Percentiles rank a stretch among this genome's conserved stretches.
phyloP scores from a whole-genome alignment of 2,329 filamentous ascomycete genomes.

The Ustilaginoidea virens region DNA sequence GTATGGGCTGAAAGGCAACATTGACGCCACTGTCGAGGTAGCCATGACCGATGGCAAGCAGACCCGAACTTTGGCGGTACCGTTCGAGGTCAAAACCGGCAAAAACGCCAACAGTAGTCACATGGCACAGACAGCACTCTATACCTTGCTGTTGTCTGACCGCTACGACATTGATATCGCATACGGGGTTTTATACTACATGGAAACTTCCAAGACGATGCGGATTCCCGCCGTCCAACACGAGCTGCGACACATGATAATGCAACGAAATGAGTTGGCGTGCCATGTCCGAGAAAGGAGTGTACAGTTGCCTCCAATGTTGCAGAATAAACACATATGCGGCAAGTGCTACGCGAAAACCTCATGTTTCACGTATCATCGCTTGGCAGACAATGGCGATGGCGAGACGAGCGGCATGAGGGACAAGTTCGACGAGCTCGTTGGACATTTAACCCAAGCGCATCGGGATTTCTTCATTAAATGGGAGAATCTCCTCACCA shows the following conservation, averaged over 20 bases:
- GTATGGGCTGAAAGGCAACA: conserved; percentile 94
- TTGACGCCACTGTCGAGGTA: conserved; percentile 90
- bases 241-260: conserved; percentile 91
- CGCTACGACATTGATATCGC: conserved; percentile 86
- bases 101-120: conserved; percentile 70
- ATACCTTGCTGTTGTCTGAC: conserved; percentile 83
- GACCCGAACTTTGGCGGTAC: conserved; percentile 60
- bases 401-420: conserved; percentile 69
- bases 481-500: conserved; percentile 86
- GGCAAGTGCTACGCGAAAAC: conserved; percentile 81
- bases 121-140: conserved; percentile 85
- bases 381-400: conserved; percentile 69
- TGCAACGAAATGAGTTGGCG: conserved; percentile 83
- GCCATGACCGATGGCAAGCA: conserved; percentile 57
- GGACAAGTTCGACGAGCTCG: conserved; percentile 66
- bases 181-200: conserved; percentile 87
- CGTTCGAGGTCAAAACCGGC: conserved; percentile 92
- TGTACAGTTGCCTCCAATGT: conserved; percentile 68
- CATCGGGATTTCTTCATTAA: conserved; percentile 82
- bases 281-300: conserved; percentile 71
- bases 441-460: conserved; percentile 56
- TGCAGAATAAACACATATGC: conserved; percentile 69
- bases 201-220: conserved; percentile 76
- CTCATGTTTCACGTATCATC: conserved; percentile 87
- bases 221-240: conserved; percentile 73